Conservation (phyloP, 495 filamentous ascomycete genomes). For the Pseudevernia furfuracea region DNA sequence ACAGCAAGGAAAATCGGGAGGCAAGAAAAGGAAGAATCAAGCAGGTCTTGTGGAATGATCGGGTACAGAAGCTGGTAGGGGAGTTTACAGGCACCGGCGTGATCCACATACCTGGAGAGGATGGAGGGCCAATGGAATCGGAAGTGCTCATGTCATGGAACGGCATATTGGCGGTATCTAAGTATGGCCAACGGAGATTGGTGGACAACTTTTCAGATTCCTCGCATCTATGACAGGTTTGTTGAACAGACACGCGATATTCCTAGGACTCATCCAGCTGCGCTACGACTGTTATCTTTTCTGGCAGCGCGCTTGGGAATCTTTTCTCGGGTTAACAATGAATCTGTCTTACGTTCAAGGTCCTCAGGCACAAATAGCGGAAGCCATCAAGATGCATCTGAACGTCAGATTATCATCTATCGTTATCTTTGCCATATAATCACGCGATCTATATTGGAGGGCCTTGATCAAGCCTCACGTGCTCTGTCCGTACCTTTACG, state of each 20-base stretch:
- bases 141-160: slow-evolving; percentile 21
- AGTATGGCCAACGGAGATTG: not conserved
- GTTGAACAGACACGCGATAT: not conserved
- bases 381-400: not conserved
- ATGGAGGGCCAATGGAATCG: slow-evolving; percentile 17
- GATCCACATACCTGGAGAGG: slow-evolving; percentile 34
- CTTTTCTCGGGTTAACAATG: not conserved
- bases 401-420: not conserved
- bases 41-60: slow-evolving; percentile 65
- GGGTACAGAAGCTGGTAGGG: slow-evolving; percentile 55
- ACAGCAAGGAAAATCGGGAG: not conserved
- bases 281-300: not conserved
- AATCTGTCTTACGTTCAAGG: not conserved
- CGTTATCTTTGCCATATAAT: not conserved
- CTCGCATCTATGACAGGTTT: not conserved
- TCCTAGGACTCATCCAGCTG: not conserved
- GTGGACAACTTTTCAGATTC: not conserved
- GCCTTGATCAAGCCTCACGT: slow-evolving; percentile 22
- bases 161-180: slow-evolving; percentile 21
- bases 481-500: slow-evolving; percentile 18
- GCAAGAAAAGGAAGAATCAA: slow-evolving; percentile 21
- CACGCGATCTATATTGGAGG: not conserved
- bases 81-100: slow-evolving; percentile 54
- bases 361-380: not conserved
- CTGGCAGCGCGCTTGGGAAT: not conserved